These are phyloP conservation scores for Platanthera zijinensis DNA, from an alignment of 106 monocot species.

Conservation along the genomic window DNA sequence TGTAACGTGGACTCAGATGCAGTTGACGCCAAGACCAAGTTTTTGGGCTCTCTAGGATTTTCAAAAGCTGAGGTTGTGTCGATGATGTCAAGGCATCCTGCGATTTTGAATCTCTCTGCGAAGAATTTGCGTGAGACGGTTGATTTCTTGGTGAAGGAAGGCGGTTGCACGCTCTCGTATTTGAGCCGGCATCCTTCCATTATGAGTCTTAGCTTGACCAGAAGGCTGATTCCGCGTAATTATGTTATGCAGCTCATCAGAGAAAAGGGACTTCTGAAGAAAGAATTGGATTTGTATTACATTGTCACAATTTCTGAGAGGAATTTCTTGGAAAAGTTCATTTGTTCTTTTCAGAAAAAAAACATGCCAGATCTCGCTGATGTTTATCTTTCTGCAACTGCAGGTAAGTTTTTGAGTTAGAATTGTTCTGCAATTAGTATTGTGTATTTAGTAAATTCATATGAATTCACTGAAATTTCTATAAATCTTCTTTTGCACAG, in stretches of 20 bases:
- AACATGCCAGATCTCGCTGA: no score
- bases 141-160: background rate
- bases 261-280: background rate
- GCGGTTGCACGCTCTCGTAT: background rate
- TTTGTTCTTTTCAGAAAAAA: no score
- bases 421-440: no score
- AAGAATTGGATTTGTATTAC: background rate
- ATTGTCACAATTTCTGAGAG: background rate
- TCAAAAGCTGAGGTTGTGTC: background rate
- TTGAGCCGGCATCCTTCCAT: background rate
- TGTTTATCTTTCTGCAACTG: no score
- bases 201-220: slow-evolving; percentile 7
- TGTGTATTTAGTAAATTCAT: no score
- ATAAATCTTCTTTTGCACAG: no score
- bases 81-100: background rate
- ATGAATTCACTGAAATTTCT: no score
- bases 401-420: no score
- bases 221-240: slow-evolving; percentile 9
- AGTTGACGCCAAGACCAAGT: background rate
- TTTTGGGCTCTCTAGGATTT: background rate
- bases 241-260: slow-evolving; percentile 1
- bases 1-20: background rate
- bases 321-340: no score
- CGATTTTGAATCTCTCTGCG: background rate
- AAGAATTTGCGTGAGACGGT: slow-evolving; percentile 4